Percentiles rank a stretch among this genome's conserved stretches.
These are phyloP conservation scores for Silene conica DNA, from an alignment of 148 eudicot species.

Conservation along the genomic window DNA sequence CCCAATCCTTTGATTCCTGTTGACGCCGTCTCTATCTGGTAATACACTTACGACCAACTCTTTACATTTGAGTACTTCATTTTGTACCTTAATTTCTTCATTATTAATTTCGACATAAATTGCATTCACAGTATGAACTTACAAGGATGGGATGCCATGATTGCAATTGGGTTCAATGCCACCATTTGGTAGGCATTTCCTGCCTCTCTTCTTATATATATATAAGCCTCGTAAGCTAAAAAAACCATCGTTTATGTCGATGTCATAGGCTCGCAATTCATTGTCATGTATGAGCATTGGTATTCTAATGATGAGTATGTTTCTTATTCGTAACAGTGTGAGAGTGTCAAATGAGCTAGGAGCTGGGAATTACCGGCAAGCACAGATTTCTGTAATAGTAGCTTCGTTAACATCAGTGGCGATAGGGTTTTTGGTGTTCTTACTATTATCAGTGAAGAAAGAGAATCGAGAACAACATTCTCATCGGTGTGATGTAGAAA, in stretches of 20 bases:
- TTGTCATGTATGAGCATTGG: too few species aligned
- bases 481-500: conserved; percentile 41
- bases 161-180: conserved; percentile 78
- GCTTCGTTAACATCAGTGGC: conserved; percentile 51
- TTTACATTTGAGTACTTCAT: not conserved
- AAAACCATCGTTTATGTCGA: too few species aligned
- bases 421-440: conserved; percentile 45
- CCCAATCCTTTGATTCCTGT: conserved; percentile 60
- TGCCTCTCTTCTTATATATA: not conserved
- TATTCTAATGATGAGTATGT: too few species aligned
- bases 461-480: conserved; percentile 36
- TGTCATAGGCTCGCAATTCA: too few species aligned
- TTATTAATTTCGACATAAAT: not conserved
- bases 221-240: too few species aligned
- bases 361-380: conserved; percentile 55
- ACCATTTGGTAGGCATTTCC: conserved; percentile 53
- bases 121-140: conserved; percentile 68
- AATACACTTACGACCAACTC: not conserved
- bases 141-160: conserved; percentile 85
- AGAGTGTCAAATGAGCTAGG: conserved; percentile 83
- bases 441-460: conserved; percentile 44
- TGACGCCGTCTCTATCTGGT: conserved; percentile 59
- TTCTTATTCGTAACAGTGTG: conserved; percentile 38
- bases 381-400: conserved; percentile 59
- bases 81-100: not conserved